phyloP scores from a whole-genome alignment of 768 basidiomycete genomes.

The Inosperma sp. region DNA sequence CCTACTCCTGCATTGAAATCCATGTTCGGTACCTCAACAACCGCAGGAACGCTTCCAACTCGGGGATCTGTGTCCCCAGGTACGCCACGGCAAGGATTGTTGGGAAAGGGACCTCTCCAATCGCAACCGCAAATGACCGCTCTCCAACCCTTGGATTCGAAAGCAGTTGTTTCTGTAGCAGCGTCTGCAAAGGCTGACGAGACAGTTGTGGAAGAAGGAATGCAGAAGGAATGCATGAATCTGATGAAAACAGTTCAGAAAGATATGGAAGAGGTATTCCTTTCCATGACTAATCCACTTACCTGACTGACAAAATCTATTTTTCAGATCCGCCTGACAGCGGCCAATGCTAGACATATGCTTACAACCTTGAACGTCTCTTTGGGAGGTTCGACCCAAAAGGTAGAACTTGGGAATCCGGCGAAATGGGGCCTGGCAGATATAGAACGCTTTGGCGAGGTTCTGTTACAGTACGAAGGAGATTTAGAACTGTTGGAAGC shows the following conservation, averaged over 20 bases:
- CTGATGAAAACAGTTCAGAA: conserved; percentile 43
- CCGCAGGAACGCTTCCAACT: too few species aligned
- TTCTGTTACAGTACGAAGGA: conserved; percentile 43
- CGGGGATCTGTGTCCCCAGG: not conserved
- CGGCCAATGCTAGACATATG: conserved; percentile 35
- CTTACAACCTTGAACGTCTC: conserved; percentile 35
- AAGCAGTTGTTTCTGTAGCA: conserved; percentile 9
- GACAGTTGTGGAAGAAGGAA: conserved; percentile 48
- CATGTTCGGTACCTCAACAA: not conserved
- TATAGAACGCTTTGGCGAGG: conserved; percentile 45
- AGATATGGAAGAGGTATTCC: conserved; percentile 59
- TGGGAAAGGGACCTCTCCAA: too few species aligned
- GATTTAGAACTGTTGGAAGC: conserved; percentile 51
- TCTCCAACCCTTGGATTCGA: not conserved
- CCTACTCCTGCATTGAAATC: conserved; percentile 1
- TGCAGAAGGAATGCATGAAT: conserved; percentile 60
- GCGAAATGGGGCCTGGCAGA: conserved; percentile 55
- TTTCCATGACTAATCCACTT: not conserved
- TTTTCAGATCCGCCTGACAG: conserved; percentile 42
- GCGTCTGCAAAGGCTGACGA: conserved; percentile 13
- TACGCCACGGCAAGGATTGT: not conserved
- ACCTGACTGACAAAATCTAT: not conserved
- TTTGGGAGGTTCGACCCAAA: conserved; percentile 35
- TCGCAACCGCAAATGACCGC: not conserved
- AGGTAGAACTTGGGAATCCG: conserved; percentile 42